Evolutionary conservation across 306 rosid genomes (phyloP), one percentile per base, ranked within the genome.

Genomic region (Sphenostylis stenocarpa): DNA sequence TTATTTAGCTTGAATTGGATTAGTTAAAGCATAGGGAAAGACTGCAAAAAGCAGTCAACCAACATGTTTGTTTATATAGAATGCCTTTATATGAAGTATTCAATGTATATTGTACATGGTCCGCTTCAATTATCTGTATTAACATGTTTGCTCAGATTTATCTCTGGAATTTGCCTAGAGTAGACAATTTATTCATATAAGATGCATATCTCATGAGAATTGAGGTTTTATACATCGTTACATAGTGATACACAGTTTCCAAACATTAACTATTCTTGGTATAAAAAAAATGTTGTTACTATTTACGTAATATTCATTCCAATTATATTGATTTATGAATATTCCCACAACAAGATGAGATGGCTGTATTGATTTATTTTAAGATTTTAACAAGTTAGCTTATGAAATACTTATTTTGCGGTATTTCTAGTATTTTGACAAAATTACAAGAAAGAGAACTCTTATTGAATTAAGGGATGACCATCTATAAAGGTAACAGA

Each of bases 71-170:
- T 48, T 58, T 63, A 44, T 7, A 28, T 20, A 52, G 55, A 76
- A 70, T 76, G 73, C 36, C 70, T 78, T 23, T 48, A 51, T 56
- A 56, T 24, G 65, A 67, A 29, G 48, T 67, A 55, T 47, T 14
- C 36, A 14, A 36, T 24, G 5, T 53, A 7, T 16, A 64, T 20
- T 12, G 45, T 17, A 67, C 81, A 49, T 57, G 23, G 0, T 28
- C 77, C 7, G 52, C 31, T 67, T 68, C 58, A 58, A 34, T 68
- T 68, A 81, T 57, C 34, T 58, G 52, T 44, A 43, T 77, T 69
- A 45, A 55, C 60, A 44, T 15, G n/a, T 47, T 75, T 38, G 4
- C 13, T 7, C 28, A 34, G 63, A 49, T 36, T 64, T 64, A 49
- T 36, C 26, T 76, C n/a, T 33, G 17, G 48, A 67, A 20, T 28